A percentile compares a stretch with the other conserved stretches of the same genome.
Conservation (phyloP, 768 basidiomycete genomes). For the Suillus alpinus region DNA sequence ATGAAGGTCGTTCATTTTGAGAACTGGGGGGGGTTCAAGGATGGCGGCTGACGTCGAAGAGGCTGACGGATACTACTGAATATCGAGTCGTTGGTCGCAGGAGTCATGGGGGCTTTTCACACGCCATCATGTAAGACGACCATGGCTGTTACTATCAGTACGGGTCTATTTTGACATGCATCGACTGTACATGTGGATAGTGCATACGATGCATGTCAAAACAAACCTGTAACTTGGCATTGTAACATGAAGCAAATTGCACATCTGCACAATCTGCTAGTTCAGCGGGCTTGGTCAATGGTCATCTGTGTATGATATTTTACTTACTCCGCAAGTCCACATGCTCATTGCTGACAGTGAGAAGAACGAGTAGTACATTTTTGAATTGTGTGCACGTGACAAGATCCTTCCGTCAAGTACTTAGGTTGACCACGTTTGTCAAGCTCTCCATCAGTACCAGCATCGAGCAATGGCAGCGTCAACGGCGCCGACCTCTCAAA, state of each 20-base stretch:
- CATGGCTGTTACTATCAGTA: background rate
- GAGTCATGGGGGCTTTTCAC: background rate
- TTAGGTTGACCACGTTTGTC: background rate
- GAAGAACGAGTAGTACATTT: too few species aligned
- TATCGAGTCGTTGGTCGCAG: background rate
- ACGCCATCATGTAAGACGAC: background rate
- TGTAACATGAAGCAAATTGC: too few species aligned
- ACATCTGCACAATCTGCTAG: too few species aligned
- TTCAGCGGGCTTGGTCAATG: too few species aligned
- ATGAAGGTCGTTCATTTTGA: background rate
- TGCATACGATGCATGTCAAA: too few species aligned
- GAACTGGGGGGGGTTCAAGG: background rate
- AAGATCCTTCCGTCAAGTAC: too few species aligned
- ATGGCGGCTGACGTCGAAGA: background rate
- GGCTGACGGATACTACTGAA: background rate
- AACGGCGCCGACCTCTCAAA: constrained; percentile 30
- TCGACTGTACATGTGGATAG: too few species aligned
- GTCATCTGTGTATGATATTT: too few species aligned
- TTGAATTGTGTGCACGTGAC: background rate
- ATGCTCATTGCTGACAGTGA: too few species aligned
- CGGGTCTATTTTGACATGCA: too few species aligned
- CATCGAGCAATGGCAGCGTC: constrained; percentile 15
- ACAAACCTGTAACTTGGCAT: too few species aligned
- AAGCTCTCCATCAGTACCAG: background rate
- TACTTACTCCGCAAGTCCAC: too few species aligned